A percentile compares a stretch with the other conserved stretches of the same genome.
Conservation (phyloP, 768 basidiomycete species). For the Kwoniella shandongensis region DNA sequence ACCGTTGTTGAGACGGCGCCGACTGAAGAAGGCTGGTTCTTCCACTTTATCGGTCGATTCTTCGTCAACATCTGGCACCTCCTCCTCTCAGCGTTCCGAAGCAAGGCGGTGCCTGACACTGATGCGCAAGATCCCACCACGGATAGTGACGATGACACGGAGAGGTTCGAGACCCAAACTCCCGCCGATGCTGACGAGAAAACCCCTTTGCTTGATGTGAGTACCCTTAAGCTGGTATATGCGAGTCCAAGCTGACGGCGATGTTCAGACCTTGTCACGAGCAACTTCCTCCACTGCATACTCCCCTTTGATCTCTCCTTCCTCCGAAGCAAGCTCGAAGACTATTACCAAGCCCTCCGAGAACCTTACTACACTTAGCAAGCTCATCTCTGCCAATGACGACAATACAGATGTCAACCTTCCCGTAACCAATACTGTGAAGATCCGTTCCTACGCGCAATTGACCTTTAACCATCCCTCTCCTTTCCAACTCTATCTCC, state of each 20-base stretch:
- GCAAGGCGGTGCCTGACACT: background rate
- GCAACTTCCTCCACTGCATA: conserved; percentile 24
- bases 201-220: conserved; percentile 23
- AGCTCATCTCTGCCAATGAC: background rate
- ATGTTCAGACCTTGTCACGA: conserved; percentile 10
- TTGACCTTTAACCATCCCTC: conserved; percentile 14
- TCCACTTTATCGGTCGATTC: conserved; percentile 19
- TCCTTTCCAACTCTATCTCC: conserved; percentile 20
- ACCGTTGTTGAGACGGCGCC: background rate
- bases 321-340: background rate
- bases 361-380: background rate
- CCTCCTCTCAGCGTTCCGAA: conserved; percentile 14
- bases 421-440: conserved; percentile 8
- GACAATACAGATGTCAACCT: background rate
- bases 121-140: background rate
- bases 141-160: conserved; percentile 1
- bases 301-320: conserved; percentile 10
- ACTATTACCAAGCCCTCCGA: background rate
- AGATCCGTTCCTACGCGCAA: conserved; percentile 15
- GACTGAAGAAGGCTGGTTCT: conserved; percentile 15
- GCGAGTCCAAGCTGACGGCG: background rate
- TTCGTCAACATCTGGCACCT: conserved; percentile 23
- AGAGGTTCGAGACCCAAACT: background rate
- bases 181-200: conserved; percentile 9
- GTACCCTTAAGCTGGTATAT: background rate